phyloP scores from a whole-genome alignment of 225 moss, liverwort and hornwort genomes.

The Pseudoscleropodium purum region DNA sequence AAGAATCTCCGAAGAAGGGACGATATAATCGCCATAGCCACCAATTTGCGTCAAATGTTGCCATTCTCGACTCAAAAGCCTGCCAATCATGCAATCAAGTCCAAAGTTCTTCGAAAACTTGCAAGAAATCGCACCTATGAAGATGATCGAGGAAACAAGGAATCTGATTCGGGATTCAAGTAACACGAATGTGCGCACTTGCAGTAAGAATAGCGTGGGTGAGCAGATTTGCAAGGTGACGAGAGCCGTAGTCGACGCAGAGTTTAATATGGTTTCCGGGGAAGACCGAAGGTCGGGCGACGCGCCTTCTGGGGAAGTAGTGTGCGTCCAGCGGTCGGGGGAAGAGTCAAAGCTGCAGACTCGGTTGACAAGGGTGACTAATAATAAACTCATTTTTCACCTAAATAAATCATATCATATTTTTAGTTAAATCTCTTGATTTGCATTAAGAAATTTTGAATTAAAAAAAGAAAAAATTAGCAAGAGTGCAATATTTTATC shows the following conservation, averaged over 20 bases:
- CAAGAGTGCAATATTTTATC: background rate
- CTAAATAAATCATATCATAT: background rate
- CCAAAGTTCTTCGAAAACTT: background rate
- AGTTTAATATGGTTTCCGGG: background rate
- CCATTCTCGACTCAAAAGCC: background rate
- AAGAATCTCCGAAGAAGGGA: background rate
- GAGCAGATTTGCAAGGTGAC: background rate
- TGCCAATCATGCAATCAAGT: too few species aligned
- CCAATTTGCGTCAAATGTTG: background rate
- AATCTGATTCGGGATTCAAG: background rate
- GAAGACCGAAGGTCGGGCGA: background rate
- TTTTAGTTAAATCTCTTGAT: background rate
- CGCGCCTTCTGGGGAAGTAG: too few species aligned
- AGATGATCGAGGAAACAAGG: background rate
- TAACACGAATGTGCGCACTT: background rate
- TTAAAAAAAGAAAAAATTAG: background rate
- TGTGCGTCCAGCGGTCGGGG: background rate
- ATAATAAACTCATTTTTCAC: background rate
- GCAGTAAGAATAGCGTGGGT: background rate
- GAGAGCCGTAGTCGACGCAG: background rate
- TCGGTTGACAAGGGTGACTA: background rate
- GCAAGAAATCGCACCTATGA: background rate
- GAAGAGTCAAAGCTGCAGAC: background rate
- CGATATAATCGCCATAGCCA: background rate
- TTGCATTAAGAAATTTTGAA: background rate